A percentile compares a stretch with the other conserved stretches of the same genome.
phyloP scores from a whole-genome alignment of 371 early-diverging fungal genomes.

The Apophysomyces trapeziformis region DNA sequence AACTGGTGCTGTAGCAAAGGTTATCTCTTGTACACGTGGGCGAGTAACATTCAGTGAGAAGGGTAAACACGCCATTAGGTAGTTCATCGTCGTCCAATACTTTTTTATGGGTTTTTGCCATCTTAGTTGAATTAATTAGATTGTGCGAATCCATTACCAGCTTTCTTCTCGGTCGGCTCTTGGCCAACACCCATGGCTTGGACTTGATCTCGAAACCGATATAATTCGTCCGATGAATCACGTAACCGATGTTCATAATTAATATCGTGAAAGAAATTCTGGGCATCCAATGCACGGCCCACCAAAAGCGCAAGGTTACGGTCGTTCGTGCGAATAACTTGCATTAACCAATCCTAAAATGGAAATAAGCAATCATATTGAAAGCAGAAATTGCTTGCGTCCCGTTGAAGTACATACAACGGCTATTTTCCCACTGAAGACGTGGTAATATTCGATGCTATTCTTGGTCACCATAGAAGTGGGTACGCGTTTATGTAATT shows the following conservation, averaged over 20 bases:
- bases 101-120: neutral
- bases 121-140: no score
- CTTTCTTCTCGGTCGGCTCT: slow-evolving; percentile 14
- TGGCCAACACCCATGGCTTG: slow-evolving; percentile 10
- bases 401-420: slow-evolving; percentile 58
- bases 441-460: slow-evolving; percentile 75
- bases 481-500: slow-evolving; percentile 58
- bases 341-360: slow-evolving; percentile 57
- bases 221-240: slow-evolving; percentile 76
- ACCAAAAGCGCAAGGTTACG: slow-evolving; percentile 79
- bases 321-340: slow-evolving; percentile 75
- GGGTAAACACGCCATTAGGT: slow-evolving; percentile 55
- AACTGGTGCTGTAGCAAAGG: slow-evolving; percentile 81
- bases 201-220: slow-evolving; percentile 49
- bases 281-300: slow-evolving; percentile 81
- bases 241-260: slow-evolving; percentile 76
- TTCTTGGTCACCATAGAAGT: slow-evolving; percentile 67
- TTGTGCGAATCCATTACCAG: slow-evolving; percentile 3
- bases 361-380: neutral
- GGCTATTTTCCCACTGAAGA: slow-evolving; percentile 81
- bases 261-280: slow-evolving; percentile 85
- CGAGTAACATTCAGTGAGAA: slow-evolving; percentile 51
- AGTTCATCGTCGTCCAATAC: slow-evolving; percentile 16
- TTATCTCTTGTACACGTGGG: slow-evolving; percentile 78
- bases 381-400: no score